Percentiles rank a stretch among this genome's conserved stretches.
These are phyloP conservation scores for Ambrosia hybrid DNA, from an alignment of 140 eudicot species.

Conservation along the genomic window DNA sequence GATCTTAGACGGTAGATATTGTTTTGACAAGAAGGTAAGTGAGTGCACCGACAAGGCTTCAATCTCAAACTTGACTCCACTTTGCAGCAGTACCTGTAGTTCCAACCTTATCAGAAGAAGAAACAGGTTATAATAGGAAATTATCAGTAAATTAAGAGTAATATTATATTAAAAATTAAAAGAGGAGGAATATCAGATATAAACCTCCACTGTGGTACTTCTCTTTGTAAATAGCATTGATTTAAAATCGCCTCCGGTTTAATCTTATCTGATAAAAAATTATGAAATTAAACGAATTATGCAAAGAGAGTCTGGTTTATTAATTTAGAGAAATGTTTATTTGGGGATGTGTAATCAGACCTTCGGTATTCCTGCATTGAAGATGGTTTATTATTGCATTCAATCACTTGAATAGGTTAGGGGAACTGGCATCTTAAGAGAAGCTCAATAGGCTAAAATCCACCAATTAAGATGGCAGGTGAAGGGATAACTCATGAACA, in stretches of 20 bases:
- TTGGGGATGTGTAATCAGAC: slow-evolving; percentile 30
- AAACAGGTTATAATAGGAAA: not conserved
- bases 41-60: slow-evolving; percentile 91
- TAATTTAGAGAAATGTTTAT: not conserved
- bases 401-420: too few species aligned
- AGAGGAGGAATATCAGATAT: not conserved
- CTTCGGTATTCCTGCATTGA: too few species aligned
- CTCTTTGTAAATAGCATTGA: slow-evolving; percentile 82
- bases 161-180: not conserved
- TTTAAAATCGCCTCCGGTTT: slow-evolving; percentile 62
- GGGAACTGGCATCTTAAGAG: too few species aligned
- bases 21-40: slow-evolving; percentile 70
- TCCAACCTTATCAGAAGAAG: slow-evolving; percentile 59
- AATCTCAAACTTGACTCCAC: slow-evolving; percentile 89
- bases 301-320: not conserved
- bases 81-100: slow-evolving; percentile 67
- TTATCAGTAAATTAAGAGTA: slow-evolving; percentile 6
- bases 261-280: slow-evolving; percentile 48
- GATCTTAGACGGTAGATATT: slow-evolving; percentile 83
- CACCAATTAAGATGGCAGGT: too few species aligned
- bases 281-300: not conserved
- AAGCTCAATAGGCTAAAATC: too few species aligned
- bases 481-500: too few species aligned
- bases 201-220: slow-evolving; percentile 91
- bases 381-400: too few species aligned